These are phyloP conservation scores for Apiospora phragmitis DNA, from an alignment of 2,329 filamentous ascomycete species.

Conservation along the genomic window DNA sequence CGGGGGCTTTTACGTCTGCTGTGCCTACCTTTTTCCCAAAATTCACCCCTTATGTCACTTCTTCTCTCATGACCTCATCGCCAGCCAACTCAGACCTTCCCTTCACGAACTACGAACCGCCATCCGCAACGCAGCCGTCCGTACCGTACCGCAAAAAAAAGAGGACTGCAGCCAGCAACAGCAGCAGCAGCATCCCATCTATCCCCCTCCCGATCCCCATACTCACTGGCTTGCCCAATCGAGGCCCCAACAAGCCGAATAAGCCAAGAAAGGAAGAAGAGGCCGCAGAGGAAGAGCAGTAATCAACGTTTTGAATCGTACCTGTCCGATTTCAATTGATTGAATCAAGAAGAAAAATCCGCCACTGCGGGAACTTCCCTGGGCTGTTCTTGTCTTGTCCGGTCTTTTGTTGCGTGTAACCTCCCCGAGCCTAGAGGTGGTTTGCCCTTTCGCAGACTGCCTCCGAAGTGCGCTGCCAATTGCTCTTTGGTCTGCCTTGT, in stretches of 20 bases:
- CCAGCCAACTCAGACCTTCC: constrained; percentile 29
- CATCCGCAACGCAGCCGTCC: constrained; percentile 7
- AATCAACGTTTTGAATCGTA: not conserved
- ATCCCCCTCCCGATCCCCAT: not conserved
- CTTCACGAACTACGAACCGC: constrained; percentile 18
- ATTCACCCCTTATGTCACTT: constrained; percentile 41
- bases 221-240: not conserved
- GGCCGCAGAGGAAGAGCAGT: not conserved
- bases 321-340: not conserved
- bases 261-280: not conserved
- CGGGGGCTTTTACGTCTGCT: constrained; percentile 37
- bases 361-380: constrained; percentile 7
- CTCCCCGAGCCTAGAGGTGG: constrained; percentile 27
- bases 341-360: not conserved
- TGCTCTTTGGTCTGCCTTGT: constrained; percentile 13
- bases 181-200: not conserved
- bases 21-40: constrained; percentile 36
- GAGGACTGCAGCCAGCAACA: constrained; percentile 15
- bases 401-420: constrained; percentile 8
- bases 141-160: not conserved
- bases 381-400: not conserved
- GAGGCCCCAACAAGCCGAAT: not conserved
- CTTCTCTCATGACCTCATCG: constrained; percentile 41
- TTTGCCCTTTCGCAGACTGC: constrained; percentile 34
- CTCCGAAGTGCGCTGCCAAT: constrained; percentile 21